Percentiles rank a stretch among this genome's conserved stretches.
These are phyloP conservation scores for Nakazawaea ambrosiae DNA, from an alignment of 805 yeast genomes.

Conservation along the genomic window DNA sequence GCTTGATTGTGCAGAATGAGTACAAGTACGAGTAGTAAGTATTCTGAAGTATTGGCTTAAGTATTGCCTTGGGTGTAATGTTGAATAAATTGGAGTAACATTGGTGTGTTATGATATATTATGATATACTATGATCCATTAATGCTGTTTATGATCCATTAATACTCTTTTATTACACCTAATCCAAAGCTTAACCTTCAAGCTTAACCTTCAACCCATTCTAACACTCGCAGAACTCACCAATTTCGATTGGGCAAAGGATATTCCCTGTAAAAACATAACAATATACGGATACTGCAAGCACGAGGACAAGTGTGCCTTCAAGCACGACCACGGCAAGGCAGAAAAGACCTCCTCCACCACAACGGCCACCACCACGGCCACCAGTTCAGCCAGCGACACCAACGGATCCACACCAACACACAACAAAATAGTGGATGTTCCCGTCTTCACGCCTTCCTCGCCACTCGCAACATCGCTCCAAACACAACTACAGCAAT, in stretches of 20 bases:
- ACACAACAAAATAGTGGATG: not conserved
- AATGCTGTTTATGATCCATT: no score
- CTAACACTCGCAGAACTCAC: not conserved
- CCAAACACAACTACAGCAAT: no score
- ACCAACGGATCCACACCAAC: slow-evolving; percentile 1
- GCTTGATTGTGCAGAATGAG: no score
- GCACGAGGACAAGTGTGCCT: slow-evolving; percentile 78
- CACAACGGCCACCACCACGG: slow-evolving; percentile 7
- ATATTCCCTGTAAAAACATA: slow-evolving; percentile 77
- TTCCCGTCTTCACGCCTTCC: slow-evolving; percentile 12
- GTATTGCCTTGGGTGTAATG: no score
- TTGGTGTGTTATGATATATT: no score
- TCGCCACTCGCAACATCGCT: slow-evolving; percentile 3
- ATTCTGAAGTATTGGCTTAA: no score
- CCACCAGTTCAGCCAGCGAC: not conserved
- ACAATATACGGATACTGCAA: slow-evolving; percentile 85
- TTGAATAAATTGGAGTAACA: no score
- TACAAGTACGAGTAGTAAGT: no score
- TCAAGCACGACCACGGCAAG: slow-evolving; percentile 52
- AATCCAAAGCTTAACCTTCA: no score
- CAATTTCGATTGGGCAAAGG: slow-evolving; percentile 49
- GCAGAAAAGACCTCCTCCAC: slow-evolving; percentile 12
- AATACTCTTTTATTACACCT: no score
- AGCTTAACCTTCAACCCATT: no score
- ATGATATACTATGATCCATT: no score